Conservation (phyloP, 306 rosid species). For the Psophocarpus tetragonolobus region DNA sequence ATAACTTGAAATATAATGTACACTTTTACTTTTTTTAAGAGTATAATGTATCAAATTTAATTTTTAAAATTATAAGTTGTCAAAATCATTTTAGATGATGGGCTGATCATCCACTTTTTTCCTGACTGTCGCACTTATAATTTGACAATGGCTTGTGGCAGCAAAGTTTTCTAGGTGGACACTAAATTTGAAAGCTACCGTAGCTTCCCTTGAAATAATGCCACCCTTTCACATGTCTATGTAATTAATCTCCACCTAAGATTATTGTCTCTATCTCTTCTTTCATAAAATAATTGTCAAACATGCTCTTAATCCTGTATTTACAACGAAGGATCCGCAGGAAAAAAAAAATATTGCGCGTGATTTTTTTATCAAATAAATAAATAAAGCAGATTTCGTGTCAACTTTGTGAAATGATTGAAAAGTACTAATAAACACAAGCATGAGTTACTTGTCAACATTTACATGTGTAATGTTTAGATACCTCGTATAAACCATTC, state of each 20-base stretch:
- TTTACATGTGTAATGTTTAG: not conserved
- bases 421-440: not conserved
- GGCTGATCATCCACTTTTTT: not conserved
- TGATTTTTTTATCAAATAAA: not conserved
- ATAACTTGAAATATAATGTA: not conserved
- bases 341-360: not conserved
- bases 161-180: not conserved
- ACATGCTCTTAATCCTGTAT: conserved; percentile 19
- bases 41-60: not conserved
- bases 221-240: not conserved
- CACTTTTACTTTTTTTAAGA: no score
- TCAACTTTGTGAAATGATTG: conserved; percentile 1
- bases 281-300: not conserved
- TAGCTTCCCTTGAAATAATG: not conserved
- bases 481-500: not conserved
- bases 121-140: not conserved
- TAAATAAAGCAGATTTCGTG: conserved; percentile 2
- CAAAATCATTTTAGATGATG: not conserved
- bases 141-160: not conserved
- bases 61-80: not conserved
- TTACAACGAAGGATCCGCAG: conserved; percentile 25
- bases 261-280: not conserved
- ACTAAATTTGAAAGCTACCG: not conserved
- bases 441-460: not conserved
- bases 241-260: not conserved